phyloP scores from a whole-genome alignment of 2,329 filamentous ascomycete species.

The Rhinocladiella similis region DNA sequence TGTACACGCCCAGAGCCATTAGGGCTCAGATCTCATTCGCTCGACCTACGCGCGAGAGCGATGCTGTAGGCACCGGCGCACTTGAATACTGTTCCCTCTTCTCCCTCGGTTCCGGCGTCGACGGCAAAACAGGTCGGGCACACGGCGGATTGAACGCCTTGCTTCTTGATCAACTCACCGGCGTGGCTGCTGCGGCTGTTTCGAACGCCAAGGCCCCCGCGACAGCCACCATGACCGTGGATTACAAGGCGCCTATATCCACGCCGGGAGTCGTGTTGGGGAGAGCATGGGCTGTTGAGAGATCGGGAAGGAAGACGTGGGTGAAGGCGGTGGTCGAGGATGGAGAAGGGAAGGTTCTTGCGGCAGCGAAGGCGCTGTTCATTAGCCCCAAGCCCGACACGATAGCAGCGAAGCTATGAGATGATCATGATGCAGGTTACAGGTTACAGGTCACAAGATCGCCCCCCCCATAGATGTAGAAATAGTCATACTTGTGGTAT shows the following conservation, averaged over 20 bases:
- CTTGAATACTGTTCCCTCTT: constrained; percentile 19
- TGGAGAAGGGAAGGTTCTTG: constrained; percentile 11
- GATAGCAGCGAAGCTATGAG: too few relatives aligned
- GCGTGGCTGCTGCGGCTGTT: constrained; percentile 2
- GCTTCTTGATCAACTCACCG: constrained; percentile 22
- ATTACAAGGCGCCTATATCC: constrained; percentile 21
- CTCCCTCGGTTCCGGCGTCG: constrained; percentile 17
- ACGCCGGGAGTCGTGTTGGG: constrained; percentile 19
- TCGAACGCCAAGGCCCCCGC: constrained; percentile 12
- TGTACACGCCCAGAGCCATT: constrained; percentile 15
- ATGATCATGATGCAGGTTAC: neutral
- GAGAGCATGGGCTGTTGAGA: constrained; percentile 17
- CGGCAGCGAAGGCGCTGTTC: constrained; percentile 19
- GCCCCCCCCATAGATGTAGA: too few relatives aligned
- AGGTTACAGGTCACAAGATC: too few relatives aligned
- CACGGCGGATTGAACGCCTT: constrained; percentile 23
- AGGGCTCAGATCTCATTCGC: constrained; percentile 17
- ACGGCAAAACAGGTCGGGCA: constrained; percentile 19
- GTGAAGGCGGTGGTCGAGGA: constrained; percentile 17
- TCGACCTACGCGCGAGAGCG: constrained; percentile 10
- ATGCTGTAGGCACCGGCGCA: neutral
- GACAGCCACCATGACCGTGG: constrained; percentile 23
- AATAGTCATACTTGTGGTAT: neutral
- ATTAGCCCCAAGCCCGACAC: constrained; percentile 4
- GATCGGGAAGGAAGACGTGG: constrained; percentile 21